phyloP scores from a whole-genome alignment of 1,284 basidiomycete species.

The Phellinidium pouzarii region DNA sequence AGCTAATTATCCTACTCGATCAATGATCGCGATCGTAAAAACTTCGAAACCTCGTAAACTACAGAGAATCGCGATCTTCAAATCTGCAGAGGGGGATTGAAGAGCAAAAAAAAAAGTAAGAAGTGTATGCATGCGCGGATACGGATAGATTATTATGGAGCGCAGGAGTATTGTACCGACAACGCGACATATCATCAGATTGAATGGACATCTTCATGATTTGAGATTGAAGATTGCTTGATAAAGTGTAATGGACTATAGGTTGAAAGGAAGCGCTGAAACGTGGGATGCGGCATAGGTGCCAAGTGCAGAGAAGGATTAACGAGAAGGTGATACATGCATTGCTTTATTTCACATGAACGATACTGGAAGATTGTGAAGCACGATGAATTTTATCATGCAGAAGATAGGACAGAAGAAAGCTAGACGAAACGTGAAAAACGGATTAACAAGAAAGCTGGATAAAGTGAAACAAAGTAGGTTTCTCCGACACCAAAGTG shows the following conservation, averaged over 20 bases:
- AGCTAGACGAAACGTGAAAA: neutral
- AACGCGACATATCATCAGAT: neutral
- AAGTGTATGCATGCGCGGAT: too few species aligned
- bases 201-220: neutral
- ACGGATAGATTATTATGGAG: too few species aligned
- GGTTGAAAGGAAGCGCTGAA: neutral
- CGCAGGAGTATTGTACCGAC: too few species aligned
- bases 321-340: constrained; percentile 4
- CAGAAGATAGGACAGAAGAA: neutral
- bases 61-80: too few species aligned
- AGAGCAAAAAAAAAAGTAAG: too few species aligned
- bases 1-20: too few species aligned
- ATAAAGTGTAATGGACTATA: neutral
- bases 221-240: neutral
- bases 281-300: neutral
- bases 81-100: too few species aligned
- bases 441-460: neutral
- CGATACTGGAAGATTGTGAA: neutral
- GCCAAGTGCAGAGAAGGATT: neutral
- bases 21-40: too few species aligned
- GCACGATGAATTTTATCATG: neutral
- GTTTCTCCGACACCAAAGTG: too few species aligned
- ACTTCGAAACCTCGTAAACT: too few species aligned
- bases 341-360: constrained; percentile 3
- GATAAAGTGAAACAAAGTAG: neutral